Evolutionary conservation across 1,284 basidiomycete species (phyloP).

Genomic region (Pseudozyma thailandica): DNA sequence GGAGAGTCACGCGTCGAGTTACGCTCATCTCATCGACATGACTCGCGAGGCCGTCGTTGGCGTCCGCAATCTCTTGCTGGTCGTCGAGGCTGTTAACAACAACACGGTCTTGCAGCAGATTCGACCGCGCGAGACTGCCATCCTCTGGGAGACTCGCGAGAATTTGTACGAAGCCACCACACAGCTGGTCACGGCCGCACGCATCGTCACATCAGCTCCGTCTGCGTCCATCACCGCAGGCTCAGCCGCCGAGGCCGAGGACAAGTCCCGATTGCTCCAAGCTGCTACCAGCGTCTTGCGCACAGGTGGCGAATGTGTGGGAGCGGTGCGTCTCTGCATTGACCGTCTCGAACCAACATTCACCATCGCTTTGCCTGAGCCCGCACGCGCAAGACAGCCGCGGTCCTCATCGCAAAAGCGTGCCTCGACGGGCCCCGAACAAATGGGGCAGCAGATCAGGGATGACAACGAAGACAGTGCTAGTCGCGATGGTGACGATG

Average conservation of each 20-base stretch:
- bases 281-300: conserved; percentile 87
- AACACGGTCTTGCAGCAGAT: conserved; percentile 41
- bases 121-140: conserved; percentile 49
- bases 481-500: conserved; percentile 9
- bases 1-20: conserved; percentile 82
- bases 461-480: conserved; percentile 5
- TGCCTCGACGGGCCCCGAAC: conserved; percentile 6
- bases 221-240: conserved; percentile 68
- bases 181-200: conserved; percentile 86
- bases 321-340: conserved; percentile 58
- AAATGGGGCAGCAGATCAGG: conserved; percentile 11
- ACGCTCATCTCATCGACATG: conserved; percentile 91
- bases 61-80: conserved; percentile 88
- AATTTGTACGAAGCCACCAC: conserved; percentile 85
- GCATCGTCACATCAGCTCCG: conserved; percentile 71
- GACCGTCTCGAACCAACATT: conserved; percentile 42
- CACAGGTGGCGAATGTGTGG: conserved; percentile 62
- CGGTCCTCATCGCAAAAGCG: conserved; percentile 9
- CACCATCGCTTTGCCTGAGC: conserved; percentile 38
- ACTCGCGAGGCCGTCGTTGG: conserved; percentile 92
- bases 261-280: conserved; percentile 77
- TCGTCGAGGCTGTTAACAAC: conserved; percentile 78
- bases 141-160: conserved; percentile 75
- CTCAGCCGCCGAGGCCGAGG: conserved; percentile 79
- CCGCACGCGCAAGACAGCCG: conserved; percentile 27